Percentiles rank a stretch among this genome's conserved stretches.
These are phyloP conservation scores for Hysterangium stoloniferum DNA, from an alignment of 768 basidiomycete genomes.

Conservation along the genomic window DNA sequence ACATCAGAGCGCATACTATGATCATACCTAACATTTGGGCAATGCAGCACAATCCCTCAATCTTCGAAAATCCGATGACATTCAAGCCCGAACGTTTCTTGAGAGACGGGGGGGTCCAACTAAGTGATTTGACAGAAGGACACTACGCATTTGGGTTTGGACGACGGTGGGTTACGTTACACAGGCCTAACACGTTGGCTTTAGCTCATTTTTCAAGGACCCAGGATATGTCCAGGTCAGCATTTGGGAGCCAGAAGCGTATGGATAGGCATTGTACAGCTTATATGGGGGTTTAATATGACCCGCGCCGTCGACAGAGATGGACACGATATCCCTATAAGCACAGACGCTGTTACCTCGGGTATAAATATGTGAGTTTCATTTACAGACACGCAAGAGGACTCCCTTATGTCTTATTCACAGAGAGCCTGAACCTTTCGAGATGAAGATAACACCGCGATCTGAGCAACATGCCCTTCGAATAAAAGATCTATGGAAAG, in stretches of 20 bases:
- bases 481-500: slow-evolving; percentile 3
- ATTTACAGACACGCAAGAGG: not conserved
- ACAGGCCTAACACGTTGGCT: no score
- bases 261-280: slow-evolving; percentile 3
- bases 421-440: slow-evolving; percentile 3
- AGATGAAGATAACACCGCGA: slow-evolving; percentile 1
- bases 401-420: not conserved
- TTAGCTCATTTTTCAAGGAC: not conserved
- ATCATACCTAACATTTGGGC: slow-evolving; percentile 16
- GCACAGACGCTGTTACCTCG: not conserved
- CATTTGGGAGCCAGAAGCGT: slow-evolving; percentile 4
- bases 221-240: slow-evolving; percentile 4
- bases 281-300: slow-evolving; percentile 7
- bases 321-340: not conserved
- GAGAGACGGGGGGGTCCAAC: not conserved
- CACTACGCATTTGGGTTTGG: slow-evolving; percentile 10
- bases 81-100: slow-evolving; percentile 29
- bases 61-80: slow-evolving; percentile 19
- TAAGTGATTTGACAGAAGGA: slow-evolving; percentile 1
- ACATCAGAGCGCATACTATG: slow-evolving; percentile 21
- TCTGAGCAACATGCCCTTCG: slow-evolving; percentile 1
- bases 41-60: slow-evolving; percentile 18
- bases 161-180: not conserved
- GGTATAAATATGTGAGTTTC: slow-evolving; percentile 6
- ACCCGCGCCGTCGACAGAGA: not conserved